Percentiles rank a stretch among this genome's conserved stretches.
phyloP scores from a whole-genome alignment of 164 flowering plant genomes.

The Magnolia officinalis region DNA sequence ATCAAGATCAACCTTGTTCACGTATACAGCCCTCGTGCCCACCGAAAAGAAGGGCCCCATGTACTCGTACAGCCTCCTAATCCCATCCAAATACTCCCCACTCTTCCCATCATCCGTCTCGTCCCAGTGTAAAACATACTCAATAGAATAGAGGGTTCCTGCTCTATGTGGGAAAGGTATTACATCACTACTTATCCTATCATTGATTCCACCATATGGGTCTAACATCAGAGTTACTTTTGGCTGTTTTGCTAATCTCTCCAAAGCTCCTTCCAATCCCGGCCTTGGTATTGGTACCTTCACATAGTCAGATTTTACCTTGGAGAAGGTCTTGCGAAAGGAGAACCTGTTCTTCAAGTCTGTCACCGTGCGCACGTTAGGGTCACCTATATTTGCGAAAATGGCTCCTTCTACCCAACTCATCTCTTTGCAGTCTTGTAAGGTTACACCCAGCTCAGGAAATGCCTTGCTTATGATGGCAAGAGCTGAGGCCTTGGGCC shows the following conservation, averaged over 20 bases:
- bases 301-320: constrained; percentile 4
- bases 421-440: constrained; percentile 9
- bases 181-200: constrained; percentile 3
- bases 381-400: not conserved
- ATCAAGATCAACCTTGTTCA: constrained; percentile 13
- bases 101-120: not conserved
- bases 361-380: not conserved
- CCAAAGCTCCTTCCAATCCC: constrained; percentile 5
- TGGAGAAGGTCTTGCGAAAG: constrained; percentile 1
- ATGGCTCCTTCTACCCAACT: constrained; percentile 12
- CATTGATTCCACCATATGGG: constrained; percentile 28
- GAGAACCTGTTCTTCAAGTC: not conserved
- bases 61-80: constrained; percentile 4
- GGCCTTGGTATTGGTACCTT: constrained; percentile 7
- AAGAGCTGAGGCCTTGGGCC: not conserved
- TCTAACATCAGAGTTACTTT: not conserved
- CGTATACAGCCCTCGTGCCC: constrained; percentile 8
- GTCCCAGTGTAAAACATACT: constrained; percentile 13
- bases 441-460: constrained; percentile 6
- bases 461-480: not conserved
- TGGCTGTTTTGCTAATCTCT: not conserved
- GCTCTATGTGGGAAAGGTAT: constrained; percentile 26
- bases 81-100: not conserved
- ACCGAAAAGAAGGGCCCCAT: constrained; percentile 9
- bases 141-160: constrained; percentile 7